Evolutionary conservation across 1,139 yeast genomes (phyloP).

Genomic region (Taiozyma sp.): DNA sequence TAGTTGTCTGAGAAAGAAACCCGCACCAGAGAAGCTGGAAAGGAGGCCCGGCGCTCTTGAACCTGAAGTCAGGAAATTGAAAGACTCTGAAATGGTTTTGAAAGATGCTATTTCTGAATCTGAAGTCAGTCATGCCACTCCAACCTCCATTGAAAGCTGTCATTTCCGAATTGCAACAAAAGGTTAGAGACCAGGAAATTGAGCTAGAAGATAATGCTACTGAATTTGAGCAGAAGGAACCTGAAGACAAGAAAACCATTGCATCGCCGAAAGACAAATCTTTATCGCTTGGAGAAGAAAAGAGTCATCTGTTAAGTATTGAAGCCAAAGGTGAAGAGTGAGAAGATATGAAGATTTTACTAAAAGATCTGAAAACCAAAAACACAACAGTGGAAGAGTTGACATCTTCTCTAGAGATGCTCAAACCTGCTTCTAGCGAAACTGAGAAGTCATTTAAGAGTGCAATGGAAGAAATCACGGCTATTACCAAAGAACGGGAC

Average conservation of each 20-base stretch:
- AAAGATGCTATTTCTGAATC: conserved; percentile 1
- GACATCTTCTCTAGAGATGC: neutral
- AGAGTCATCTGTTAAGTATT: conserved; percentile 7
- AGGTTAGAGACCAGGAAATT: conserved; percentile 9
- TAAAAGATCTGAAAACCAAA: conserved; percentile 11
- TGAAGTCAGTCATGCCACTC: neutral
- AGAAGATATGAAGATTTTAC: too few relatives aligned
- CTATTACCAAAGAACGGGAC: conserved; percentile 1
- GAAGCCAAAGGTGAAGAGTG: too few relatives aligned
- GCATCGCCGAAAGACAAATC: conserved; percentile 14
- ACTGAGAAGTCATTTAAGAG: neutral
- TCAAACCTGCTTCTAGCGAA: neutral
- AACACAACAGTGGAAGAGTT: conserved; percentile 10
- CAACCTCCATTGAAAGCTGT: conserved; percentile 1
- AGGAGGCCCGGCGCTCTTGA: neutral
- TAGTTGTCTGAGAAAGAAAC: neutral
- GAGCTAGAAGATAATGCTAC: conserved; percentile 20
- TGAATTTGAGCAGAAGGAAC: conserved; percentile 18
- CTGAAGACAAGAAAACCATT: conserved; percentile 13
- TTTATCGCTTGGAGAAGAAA: conserved; percentile 25
- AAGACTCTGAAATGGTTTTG: neutral
- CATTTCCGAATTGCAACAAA: neutral
- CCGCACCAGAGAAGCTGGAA: neutral
- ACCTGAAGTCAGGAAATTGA: neutral
- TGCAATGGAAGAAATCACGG: neutral